Base-by-base conservation (phyloP, 2,329 filamentous ascomycete genomes). In the Gnomoniopsis smithogilvyi region DNA sequence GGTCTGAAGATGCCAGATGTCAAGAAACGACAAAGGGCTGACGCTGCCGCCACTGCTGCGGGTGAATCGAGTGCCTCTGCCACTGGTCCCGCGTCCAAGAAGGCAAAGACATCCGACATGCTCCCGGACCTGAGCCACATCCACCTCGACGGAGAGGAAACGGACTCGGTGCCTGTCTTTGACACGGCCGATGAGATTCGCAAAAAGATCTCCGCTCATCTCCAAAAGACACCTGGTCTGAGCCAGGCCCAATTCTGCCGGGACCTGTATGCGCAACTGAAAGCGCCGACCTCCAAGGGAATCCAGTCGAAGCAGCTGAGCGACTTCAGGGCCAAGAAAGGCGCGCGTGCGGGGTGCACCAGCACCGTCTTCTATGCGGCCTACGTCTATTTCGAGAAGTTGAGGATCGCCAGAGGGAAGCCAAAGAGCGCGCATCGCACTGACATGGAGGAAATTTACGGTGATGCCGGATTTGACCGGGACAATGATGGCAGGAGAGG, bases 141-240 rank as follows among this genome's bases (percentile, higher is more conserved):
- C 24, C 54, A 50, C 15, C 54, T 60, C 2, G 17, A 47, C 3
- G 78, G 79, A 14, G 82, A 87, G 67, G 75, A 75, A 0, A 65
- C 69, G 0, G 73, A 75, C 36, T 65, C 59, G 0, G 81, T 86
- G 7, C 69, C 72, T 1, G 71, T 87, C 34, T 86, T 73, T 65
- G 82, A 86, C 62, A 81, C 78, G 6, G 86, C 83, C 69, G 79
- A 86, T 63, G 80, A 82, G 53, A 67, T 86, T 15, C 78, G 84
- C 50, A 77, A 74, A 67, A 86, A 86, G 72, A 84, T 86, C 65
- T 74, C 74, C 26, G 75, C 76, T 1, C 71, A 81, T 60, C 72
- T 86, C n/a, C n/a, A n/a, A 11, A 67, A 70, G n/a, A 71, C 77
- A 43, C 72, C 76, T 0, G 72, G 72, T 47, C 71, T 83, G 53